Base-by-base conservation (phyloP, 352 stramenopile genomes). In the Blastocystis sp. region DNA sequence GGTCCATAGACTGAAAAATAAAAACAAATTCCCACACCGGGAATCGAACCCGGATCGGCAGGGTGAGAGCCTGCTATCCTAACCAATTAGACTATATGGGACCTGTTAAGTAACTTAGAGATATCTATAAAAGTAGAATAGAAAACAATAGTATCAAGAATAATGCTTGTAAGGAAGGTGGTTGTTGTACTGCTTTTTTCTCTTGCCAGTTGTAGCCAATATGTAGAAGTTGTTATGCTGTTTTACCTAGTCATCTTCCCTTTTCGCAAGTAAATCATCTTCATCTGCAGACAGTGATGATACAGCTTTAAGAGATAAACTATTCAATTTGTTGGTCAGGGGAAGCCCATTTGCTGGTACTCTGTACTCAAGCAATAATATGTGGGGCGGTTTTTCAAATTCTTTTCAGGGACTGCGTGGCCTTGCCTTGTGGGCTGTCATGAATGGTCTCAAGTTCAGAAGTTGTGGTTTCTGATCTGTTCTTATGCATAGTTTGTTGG, bases 11-110 rank as follows among this genome's bases (percentile, higher is more conserved):
- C 13, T n/a, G 13, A n/a, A n/a, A 59, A 59, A 59, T 59, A 84
- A 84, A 84, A 84, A 84, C 37, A 39, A 54, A 8, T 84, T 84
- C 73, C 50, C 73, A 84, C 73, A 64, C 73, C 73, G 73, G 73
- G 73, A 84, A 84, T 84, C 73, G 73, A 84, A 84, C 73, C 73
- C 73, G 73, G 73, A 84, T 84, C 73, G 73, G 73, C 73, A 84
- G 73, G 73, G 73, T 84, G 73, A 84, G 73, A 84, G 73, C 73
- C 73, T 84, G 73, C 73, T 84, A 84, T 84, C 73, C 73, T 84
- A 84, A 84, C 73, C 73, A 53, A 84, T 84, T 84, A 84, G 73
- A 84, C 73, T 84, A 84, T 64, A 84, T 84, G 73, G 73, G 73
- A 84, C 26, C 56, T 55, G 47, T 84, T 66, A 1, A 13, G 20